Evolutionary conservation across 2,329 filamentous ascomycete genomes (phyloP).

Genomic region (Cercospora nicotianae): DNA sequence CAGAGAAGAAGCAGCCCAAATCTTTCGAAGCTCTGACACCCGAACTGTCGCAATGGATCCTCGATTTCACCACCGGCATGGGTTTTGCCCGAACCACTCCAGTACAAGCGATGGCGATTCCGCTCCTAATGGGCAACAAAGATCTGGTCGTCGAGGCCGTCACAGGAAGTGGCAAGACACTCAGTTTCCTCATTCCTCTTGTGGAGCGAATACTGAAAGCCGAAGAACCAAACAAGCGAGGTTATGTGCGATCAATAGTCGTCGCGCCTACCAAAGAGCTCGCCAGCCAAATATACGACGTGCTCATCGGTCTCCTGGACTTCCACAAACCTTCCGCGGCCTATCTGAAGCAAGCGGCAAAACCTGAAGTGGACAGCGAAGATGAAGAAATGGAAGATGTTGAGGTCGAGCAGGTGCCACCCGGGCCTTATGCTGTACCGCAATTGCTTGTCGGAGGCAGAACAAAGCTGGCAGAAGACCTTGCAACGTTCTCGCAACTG

Average conservation of each 20-base stretch:
- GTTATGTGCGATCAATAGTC: constrained; percentile 87
- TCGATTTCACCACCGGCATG: constrained; percentile 80
- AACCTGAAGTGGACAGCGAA: constrained; percentile 41
- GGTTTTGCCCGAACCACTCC: constrained; percentile 87
- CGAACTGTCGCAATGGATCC: constrained; percentile 75
- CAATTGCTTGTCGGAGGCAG: constrained; percentile 86
- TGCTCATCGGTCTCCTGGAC: constrained; percentile 71
- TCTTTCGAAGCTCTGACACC: constrained; percentile 71
- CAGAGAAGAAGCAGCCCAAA: constrained; percentile 45
- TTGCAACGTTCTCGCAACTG: constrained; percentile 77
- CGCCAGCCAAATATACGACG: constrained; percentile 83
- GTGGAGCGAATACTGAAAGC: constrained; percentile 78
- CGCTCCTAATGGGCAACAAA: constrained; percentile 84
- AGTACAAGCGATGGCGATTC: constrained; percentile 89
- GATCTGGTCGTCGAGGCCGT: constrained; percentile 91
- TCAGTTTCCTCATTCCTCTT: constrained; percentile 80
- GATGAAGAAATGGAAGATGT: constrained; percentile 42
- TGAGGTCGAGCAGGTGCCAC: constrained; percentile 46
- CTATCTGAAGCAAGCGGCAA: constrained; percentile 55
- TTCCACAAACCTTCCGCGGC: constrained; percentile 82
- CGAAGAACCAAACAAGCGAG: constrained; percentile 80
- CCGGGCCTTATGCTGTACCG: constrained; percentile 64
- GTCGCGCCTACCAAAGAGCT: constrained; percentile 91
- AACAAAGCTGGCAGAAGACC: constrained; percentile 78
- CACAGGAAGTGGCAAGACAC: constrained; percentile 86